Percentiles rank a stretch among this genome's conserved stretches.
Conservation (phyloP, 2,329 filamentous ascomycete genomes). For the Fragosphaeria purpurea region DNA sequence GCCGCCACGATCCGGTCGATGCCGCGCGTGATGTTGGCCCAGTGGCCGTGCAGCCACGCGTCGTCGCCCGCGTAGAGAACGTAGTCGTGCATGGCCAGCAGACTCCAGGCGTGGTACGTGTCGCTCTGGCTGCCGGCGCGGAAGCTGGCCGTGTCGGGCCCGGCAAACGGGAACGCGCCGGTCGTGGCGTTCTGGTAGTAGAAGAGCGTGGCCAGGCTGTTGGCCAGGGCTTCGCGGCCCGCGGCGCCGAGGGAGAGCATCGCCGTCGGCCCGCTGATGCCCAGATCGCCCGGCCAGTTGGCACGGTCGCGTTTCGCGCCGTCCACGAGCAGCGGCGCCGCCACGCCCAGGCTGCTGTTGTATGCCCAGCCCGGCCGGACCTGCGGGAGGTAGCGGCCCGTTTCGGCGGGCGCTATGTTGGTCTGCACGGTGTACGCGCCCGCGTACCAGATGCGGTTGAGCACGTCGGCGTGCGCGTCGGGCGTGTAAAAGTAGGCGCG, state of each 20-base stretch:
- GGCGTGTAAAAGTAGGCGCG: too few relatives aligned
- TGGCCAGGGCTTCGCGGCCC: too few relatives aligned
- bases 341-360: conserved; percentile 23
- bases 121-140: conserved; percentile 13
- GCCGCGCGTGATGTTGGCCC: conserved; percentile 16
- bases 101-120: conserved; percentile 28
- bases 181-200: too few relatives aligned
- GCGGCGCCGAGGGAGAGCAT: too few relatives aligned
- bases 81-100: conserved; percentile 48
- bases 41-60: conserved; percentile 21
- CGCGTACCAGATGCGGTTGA: conserved; percentile 44
- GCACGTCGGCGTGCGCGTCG: conserved; percentile 13
- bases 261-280: conserved; percentile 9
- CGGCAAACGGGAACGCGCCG: too few relatives aligned
- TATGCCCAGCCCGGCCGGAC: conserved; percentile 29
- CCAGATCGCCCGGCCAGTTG: conserved; percentile 22
- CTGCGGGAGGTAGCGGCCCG: conserved; percentile 24
- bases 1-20: conserved; percentile 20
- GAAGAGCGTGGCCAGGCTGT: too few relatives aligned
- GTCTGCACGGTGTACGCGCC: conserved; percentile 37
- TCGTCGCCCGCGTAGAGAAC: conserved; percentile 41
- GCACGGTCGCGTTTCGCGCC: conserved; percentile 10
- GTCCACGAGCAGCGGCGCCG: conserved; percentile 18
- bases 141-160: too few relatives aligned
- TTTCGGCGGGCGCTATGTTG: conserved; percentile 22